These are phyloP conservation scores for Skeletonema costatum DNA, from an alignment of 108 stramenopile species.

Conservation along the genomic window DNA sequence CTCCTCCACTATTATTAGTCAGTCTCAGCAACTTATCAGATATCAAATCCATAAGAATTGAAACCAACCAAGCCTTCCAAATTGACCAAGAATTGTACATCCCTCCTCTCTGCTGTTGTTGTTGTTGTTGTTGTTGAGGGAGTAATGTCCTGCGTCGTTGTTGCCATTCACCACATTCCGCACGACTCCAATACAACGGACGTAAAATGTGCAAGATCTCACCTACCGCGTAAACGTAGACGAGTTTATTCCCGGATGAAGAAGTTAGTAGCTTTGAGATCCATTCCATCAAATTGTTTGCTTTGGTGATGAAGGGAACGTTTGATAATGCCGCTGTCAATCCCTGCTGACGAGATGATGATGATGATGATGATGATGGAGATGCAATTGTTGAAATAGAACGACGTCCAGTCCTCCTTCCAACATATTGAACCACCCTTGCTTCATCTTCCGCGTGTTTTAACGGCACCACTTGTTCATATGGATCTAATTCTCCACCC, in stretches of 20 bases:
- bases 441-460: constrained; percentile 24
- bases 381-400: constrained; percentile 10
- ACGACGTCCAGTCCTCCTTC: constrained; percentile 48
- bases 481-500: constrained; percentile 46
- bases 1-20: not conserved
- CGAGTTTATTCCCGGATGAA: constrained; percentile 1
- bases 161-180: constrained; percentile 13
- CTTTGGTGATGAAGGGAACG: not conserved
- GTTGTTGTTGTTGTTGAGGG: not conserved
- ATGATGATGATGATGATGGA: not conserved
- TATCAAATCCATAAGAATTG: not conserved
- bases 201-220: constrained; percentile 47
- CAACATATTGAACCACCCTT: constrained; percentile 25
- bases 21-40: not conserved
- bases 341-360: not conserved
- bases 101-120: not conserved
- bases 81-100: not conserved
- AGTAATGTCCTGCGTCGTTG: not conserved
- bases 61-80: not conserved
- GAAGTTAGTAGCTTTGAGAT: not conserved
- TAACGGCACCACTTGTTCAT: constrained; percentile 27
- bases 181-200: constrained; percentile 45
- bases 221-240: constrained; percentile 30
- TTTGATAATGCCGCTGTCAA: not conserved
- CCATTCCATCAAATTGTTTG: constrained; percentile 8